These are phyloP conservation scores for Diutina pseudorugosa DNA, from an alignment of 1,139 yeast species.

Conservation along the genomic window DNA sequence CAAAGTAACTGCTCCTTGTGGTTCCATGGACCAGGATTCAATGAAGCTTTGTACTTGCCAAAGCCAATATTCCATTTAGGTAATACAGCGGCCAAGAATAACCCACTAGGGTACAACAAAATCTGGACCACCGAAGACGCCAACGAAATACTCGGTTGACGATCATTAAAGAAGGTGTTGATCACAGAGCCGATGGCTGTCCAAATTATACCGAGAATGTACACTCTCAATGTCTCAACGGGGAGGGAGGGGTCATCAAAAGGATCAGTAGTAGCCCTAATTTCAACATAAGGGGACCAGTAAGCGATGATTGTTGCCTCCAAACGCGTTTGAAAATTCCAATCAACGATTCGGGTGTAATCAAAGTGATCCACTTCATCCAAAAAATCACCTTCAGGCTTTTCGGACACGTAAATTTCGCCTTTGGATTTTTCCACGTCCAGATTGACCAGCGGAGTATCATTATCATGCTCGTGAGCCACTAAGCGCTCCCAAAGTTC, in stretches of 20 bases:
- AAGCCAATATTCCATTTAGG: constrained; percentile 37
- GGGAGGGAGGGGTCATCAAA: constrained; percentile 8
- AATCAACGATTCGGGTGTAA: constrained; percentile 5
- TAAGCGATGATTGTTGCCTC: constrained; percentile 9
- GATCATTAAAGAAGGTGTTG: constrained; percentile 8
- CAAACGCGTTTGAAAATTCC: constrained; percentile 8
- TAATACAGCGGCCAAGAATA: constrained; percentile 19
- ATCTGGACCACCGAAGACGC: constrained; percentile 32
- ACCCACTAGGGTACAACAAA: constrained; percentile 47
- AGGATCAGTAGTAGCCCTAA: constrained; percentile 9
- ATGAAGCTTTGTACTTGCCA: constrained; percentile 25
- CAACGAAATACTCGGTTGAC: constrained; percentile 8
- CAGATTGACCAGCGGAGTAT: background rate
- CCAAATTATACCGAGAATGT: constrained; percentile 9
- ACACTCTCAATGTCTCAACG: constrained; percentile 8
- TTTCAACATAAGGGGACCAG: constrained; percentile 10
- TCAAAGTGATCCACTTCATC: constrained; percentile 11
- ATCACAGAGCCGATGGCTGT: constrained; percentile 7
- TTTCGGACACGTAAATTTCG: constrained; percentile 23
- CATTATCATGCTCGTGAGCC: background rate
- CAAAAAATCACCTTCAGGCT: background rate
- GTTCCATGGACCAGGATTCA: constrained; percentile 52
- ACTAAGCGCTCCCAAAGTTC: background rate
- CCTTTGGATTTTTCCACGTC: background rate
- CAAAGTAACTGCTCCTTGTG: constrained; percentile 59